A percentile compares a stretch with the other conserved stretches of the same genome.
Evolutionary conservation across 495 filamentous ascomycete species (phyloP).

Genomic region (Penicillium steckii): DNA sequence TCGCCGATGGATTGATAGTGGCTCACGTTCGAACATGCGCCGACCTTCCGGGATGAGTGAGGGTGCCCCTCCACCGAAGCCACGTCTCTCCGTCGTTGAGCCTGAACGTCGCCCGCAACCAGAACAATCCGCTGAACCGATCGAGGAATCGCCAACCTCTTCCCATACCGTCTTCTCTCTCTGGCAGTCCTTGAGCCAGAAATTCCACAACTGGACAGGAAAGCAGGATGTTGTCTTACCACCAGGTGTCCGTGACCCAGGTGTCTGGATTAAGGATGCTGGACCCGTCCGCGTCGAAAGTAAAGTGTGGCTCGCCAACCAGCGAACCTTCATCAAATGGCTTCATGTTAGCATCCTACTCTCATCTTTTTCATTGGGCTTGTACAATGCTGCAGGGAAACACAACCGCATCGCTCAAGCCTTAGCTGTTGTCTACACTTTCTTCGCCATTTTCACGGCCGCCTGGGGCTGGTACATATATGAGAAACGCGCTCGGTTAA

Average conservation of each 20-base stretch:
- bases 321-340: constrained; percentile 97
- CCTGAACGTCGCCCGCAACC: constrained; percentile 13
- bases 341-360: constrained; percentile 88
- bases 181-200: constrained; percentile 73
- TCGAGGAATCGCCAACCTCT: constrained; percentile 18
- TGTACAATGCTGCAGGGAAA: constrained; percentile 83
- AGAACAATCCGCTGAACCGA: constrained; percentile 14
- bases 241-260: constrained; percentile 81
- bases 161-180: constrained; percentile 50
- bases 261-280: constrained; percentile 85
- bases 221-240: constrained; percentile 55
- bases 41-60: constrained; percentile 23
- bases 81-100: constrained; percentile 24
- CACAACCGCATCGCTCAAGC: constrained; percentile 67
- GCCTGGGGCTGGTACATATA: constrained; percentile 87
- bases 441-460: constrained; percentile 77
- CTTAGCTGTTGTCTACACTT: constrained; percentile 78
- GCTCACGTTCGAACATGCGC: constrained; percentile 20
- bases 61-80: constrained; percentile 9
- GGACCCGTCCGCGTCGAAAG: constrained; percentile 89
- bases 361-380: constrained; percentile 73
- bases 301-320: constrained; percentile 98
- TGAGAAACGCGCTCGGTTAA: constrained; percentile 70
- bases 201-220: constrained; percentile 63
- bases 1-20: constrained; percentile 22